Evolutionary conservation across 2,329 filamentous ascomycete genomes (phyloP).

Genomic region (Huntiella savannae): DNA sequence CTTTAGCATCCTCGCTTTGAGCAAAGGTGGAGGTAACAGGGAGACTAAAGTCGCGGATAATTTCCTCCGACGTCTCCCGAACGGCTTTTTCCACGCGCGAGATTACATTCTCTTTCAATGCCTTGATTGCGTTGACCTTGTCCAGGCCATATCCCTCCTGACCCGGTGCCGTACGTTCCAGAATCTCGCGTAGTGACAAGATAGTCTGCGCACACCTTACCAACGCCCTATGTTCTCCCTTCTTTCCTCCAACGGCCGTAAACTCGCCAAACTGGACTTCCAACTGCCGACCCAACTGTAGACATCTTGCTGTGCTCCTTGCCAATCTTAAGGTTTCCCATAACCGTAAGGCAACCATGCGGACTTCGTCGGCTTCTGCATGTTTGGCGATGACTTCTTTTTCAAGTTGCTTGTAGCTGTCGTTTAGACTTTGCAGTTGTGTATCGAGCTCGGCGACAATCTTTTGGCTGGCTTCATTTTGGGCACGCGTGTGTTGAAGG

Average conservation of each 20-base stretch:
- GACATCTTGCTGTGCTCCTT: slow-evolving; percentile 54
- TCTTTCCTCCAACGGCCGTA: slow-evolving; percentile 21
- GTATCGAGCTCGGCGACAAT: slow-evolving; percentile 61
- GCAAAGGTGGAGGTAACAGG: slow-evolving; percentile 35
- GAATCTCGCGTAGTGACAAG: slow-evolving; percentile 53
- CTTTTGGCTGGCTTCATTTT: slow-evolving; percentile 50
- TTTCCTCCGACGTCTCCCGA: slow-evolving; percentile 54
- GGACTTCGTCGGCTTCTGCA: slow-evolving; percentile 68
- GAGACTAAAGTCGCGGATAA: slow-evolving; percentile 68
- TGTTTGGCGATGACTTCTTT: slow-evolving; percentile 74
- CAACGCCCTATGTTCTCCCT: slow-evolving; percentile 59
- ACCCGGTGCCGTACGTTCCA: slow-evolving; percentile 45
- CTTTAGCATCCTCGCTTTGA: slow-evolving; percentile 55
- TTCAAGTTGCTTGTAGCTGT: slow-evolving; percentile 71
- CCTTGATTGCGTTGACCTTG: slow-evolving; percentile 50
- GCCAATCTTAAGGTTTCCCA: slow-evolving; percentile 65
- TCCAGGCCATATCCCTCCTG: slow-evolving; percentile 64
- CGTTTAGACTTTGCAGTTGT: slow-evolving; percentile 62
- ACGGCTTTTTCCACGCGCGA: slow-evolving; percentile 55
- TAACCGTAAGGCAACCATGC: slow-evolving; percentile 55
- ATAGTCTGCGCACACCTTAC: slow-evolving; percentile 69
- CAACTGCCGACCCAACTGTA: slow-evolving; percentile 68
- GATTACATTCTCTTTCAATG: slow-evolving; percentile 50
- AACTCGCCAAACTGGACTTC: slow-evolving; percentile 70
- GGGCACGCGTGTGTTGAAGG: slow-evolving; percentile 55